phyloP scores from a whole-genome alignment of 2,329 filamentous ascomycete species.

The Stachybotrys echinatus region DNA sequence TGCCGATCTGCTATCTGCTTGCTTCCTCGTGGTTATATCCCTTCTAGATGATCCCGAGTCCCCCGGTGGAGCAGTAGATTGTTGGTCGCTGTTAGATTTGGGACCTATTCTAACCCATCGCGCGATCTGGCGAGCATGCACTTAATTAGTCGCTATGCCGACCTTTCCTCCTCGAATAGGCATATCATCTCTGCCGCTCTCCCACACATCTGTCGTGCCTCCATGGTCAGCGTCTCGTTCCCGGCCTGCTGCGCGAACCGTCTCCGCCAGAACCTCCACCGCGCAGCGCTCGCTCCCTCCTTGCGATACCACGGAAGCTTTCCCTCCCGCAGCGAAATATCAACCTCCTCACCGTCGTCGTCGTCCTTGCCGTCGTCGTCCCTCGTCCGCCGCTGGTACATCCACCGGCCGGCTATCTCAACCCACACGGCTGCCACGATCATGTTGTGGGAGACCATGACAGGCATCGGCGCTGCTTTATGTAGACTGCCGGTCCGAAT shows the following conservation, averaged over 20 bases:
- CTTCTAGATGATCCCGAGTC: too few relatives aligned
- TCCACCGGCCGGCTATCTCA: background rate
- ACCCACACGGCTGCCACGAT: background rate
- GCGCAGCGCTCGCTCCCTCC: constrained; percentile 1
- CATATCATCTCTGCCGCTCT: too few relatives aligned
- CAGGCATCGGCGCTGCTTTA: background rate
- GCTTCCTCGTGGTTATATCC: too few relatives aligned
- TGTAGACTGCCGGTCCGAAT: background rate
- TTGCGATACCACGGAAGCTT: background rate
- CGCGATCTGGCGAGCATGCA: too few relatives aligned
- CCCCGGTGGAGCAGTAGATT: too few relatives aligned
- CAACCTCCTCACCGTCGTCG: background rate
- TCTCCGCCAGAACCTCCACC: background rate
- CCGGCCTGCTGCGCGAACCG: background rate
- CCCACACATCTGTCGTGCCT: too few relatives aligned
- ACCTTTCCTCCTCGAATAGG: too few relatives aligned
- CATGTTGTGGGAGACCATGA: background rate
- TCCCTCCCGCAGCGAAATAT: background rate
- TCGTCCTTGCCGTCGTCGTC: background rate
- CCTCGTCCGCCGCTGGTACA: background rate
- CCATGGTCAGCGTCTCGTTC: background rate
- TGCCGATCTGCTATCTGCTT: too few relatives aligned
- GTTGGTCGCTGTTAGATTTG: too few relatives aligned
- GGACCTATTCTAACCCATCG: too few relatives aligned
- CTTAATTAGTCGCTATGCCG: too few relatives aligned